Percentiles rank a stretch among this genome's conserved stretches.
phyloP scores from a whole-genome alignment of 169 alveolate species.

The Plasmodium ovale region DNA sequence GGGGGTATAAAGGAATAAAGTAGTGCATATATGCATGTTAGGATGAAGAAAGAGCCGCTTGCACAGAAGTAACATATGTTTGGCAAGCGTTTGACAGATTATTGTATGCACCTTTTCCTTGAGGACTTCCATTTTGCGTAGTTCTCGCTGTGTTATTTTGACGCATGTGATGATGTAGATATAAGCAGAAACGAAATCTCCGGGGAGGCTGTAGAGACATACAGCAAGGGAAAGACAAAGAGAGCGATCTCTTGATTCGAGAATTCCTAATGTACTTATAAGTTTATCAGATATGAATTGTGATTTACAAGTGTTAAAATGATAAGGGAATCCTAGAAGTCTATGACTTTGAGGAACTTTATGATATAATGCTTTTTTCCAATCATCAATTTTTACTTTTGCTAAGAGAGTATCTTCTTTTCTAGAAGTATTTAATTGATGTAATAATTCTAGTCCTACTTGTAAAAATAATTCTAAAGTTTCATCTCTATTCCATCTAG shows the following conservation, averaged over 20 bases:
- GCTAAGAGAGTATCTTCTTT: slow-evolving; percentile 82
- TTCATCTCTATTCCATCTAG: slow-evolving; percentile 88
- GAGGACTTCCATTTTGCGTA: slow-evolving; percentile 30
- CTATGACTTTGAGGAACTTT: slow-evolving; percentile 88
- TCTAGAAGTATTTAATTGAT: slow-evolving; percentile 81
- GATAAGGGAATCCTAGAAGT: slow-evolving; percentile 74
- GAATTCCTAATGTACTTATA: slow-evolving; percentile 59
- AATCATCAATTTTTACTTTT: slow-evolving; percentile 84
- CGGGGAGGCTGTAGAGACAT: slow-evolving; percentile 66
- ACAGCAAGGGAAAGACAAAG: slow-evolving; percentile 72
- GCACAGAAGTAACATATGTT: not conserved
- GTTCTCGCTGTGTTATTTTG: slow-evolving; percentile 58
- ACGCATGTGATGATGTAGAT: slow-evolving; percentile 63
- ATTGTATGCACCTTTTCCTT: slow-evolving; percentile 36
- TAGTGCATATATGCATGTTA: not conserved
- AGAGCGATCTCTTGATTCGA: slow-evolving; percentile 67
- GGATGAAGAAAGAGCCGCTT: not conserved
- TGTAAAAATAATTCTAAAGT: slow-evolving; percentile 81
- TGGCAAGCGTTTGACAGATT: not conserved
- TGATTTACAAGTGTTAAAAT: slow-evolving; percentile 68
- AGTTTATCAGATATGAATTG: slow-evolving; percentile 68
- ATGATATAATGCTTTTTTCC: slow-evolving; percentile 85
- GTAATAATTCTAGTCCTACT: slow-evolving; percentile 84
- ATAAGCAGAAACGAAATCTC: slow-evolving; percentile 39
- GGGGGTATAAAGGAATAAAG: not conserved